These are phyloP conservation scores for Amanita brunnescens DNA, from an alignment of 768 basidiomycete species.

Conservation along the genomic window DNA sequence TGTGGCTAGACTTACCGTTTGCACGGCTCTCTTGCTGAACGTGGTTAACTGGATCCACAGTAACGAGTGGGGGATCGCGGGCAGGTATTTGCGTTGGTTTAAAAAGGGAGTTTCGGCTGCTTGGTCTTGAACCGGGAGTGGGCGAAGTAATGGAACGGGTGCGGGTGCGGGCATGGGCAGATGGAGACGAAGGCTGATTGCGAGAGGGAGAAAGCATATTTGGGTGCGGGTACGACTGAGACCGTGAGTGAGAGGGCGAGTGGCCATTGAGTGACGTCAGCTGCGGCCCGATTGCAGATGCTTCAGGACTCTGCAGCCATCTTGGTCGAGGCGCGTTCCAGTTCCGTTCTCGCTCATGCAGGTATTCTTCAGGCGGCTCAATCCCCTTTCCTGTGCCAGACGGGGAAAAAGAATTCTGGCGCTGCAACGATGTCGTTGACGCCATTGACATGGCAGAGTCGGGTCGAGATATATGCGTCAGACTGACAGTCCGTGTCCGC, in stretches of 20 bases:
- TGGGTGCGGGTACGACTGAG: not conserved
- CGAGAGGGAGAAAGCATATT: not conserved
- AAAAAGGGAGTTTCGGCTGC: no score
- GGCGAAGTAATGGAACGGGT: conserved; percentile 1
- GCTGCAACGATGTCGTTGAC: conserved; percentile 13
- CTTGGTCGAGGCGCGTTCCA: conserved; percentile 62
- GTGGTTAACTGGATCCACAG: not conserved
- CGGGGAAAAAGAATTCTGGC: conserved; percentile 24
- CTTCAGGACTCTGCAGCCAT: conserved; percentile 27
- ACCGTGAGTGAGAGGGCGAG: not conserved
- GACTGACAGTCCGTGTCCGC: conserved; percentile 2
- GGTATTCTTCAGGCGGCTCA: conserved; percentile 20
- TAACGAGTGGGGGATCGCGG: not conserved
- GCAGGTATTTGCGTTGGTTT: conserved; percentile 2
- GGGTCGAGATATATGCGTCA: conserved; percentile 2
- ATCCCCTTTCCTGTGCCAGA: conserved; percentile 28
- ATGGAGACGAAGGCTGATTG: not conserved
- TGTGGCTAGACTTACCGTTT: not conserved
- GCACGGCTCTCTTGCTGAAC: not conserved
- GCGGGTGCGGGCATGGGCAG: not conserved
- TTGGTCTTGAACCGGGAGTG: not conserved
- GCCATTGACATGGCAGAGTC: conserved; percentile 9
- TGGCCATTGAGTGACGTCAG: conserved; percentile 7
- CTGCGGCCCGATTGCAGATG: not conserved
- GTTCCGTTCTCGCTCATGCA: conserved; percentile 49